These are phyloP conservation scores for Exophiala lecanii-corni DNA, from an alignment of 2,329 filamentous ascomycete genomes.

Conservation along the genomic window DNA sequence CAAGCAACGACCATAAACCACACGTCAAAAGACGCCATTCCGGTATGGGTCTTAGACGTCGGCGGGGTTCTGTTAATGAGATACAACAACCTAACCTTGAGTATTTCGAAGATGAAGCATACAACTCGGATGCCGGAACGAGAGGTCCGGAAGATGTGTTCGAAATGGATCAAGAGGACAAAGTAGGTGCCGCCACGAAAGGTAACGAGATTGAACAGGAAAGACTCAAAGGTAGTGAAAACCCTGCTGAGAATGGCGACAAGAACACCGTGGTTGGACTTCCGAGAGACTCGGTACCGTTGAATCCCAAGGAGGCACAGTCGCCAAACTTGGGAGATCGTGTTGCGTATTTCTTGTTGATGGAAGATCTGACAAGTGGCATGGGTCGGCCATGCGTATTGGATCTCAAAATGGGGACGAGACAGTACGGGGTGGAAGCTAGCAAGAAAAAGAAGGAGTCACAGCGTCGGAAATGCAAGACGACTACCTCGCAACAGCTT, in stretches of 20 bases:
- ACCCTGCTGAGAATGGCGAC: neutral
- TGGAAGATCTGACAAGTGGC: conserved; percentile 92
- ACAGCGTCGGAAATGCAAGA: conserved; percentile 86
- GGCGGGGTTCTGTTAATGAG: conserved; percentile 64
- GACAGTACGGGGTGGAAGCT: conserved; percentile 92
- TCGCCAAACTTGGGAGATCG: conserved; percentile 52
- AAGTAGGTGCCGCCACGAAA: neutral
- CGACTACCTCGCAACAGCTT: conserved; percentile 83
- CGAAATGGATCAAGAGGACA: conserved; percentile 56
- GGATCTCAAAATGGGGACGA: conserved; percentile 97
- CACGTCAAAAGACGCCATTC: conserved; percentile 65
- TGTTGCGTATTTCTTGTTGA: conserved; percentile 84
- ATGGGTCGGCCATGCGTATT: conserved; percentile 97
- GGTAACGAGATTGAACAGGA: neutral
- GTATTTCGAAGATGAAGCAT: conserved; percentile 85
- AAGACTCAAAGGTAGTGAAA: neutral
- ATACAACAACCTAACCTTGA: conserved; percentile 69
- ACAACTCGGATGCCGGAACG: conserved; percentile 71
- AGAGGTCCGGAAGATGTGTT: conserved; percentile 71
- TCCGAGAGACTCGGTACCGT: conserved; percentile 38
- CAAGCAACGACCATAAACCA: conserved; percentile 15
- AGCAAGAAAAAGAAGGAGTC: conserved; percentile 88
- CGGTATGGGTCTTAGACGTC: conserved; percentile 75
- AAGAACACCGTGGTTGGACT: neutral
- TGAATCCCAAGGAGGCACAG: conserved; percentile 74